A percentile compares a stretch with the other conserved stretches of the same genome.
These are phyloP conservation scores for Linum tenue DNA, from an alignment of 345 rosid genomes.

Conservation along the genomic window DNA sequence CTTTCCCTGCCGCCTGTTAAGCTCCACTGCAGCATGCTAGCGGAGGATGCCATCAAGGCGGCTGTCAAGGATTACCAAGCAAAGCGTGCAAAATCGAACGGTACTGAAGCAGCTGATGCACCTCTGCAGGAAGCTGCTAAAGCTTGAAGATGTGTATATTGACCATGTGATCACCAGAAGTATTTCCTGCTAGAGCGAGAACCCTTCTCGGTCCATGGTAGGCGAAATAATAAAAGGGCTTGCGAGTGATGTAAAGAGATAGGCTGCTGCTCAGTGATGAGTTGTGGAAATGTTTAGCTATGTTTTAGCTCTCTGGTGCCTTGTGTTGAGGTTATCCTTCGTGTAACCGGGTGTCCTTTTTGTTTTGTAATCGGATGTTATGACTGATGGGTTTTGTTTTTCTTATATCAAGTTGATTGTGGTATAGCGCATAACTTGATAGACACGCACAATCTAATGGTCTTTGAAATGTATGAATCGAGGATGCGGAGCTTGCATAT, in stretches of 20 bases:
- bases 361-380: too few relatives aligned
- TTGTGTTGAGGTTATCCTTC: too few relatives aligned
- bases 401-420: too few relatives aligned
- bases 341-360: too few relatives aligned
- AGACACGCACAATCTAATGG: too few relatives aligned
- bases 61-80: constrained; percentile 82
- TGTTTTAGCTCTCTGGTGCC: not conserved
- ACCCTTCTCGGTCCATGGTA: not conserved
- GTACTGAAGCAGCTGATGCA: not conserved
- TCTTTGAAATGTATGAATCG: too few relatives aligned
- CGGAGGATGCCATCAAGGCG: constrained; percentile 99
- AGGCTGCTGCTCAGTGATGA: not conserved
- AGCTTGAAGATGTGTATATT: not conserved
- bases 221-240: not conserved
- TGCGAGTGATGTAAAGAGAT: not conserved
- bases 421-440: too few relatives aligned
- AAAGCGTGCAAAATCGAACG: constrained; percentile 39
- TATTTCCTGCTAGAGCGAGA: not conserved
- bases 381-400: too few relatives aligned
- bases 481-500: too few relatives aligned
- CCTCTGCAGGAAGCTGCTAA: not conserved
- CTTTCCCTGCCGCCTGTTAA: constrained; percentile 97
- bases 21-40: constrained; percentile 99
- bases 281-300: not conserved
- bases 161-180: not conserved